Percentiles rank a stretch among this genome's conserved stretches.
Conservation (phyloP, 345 rosid species). For the Euphorbia pulcherrima region DNA sequence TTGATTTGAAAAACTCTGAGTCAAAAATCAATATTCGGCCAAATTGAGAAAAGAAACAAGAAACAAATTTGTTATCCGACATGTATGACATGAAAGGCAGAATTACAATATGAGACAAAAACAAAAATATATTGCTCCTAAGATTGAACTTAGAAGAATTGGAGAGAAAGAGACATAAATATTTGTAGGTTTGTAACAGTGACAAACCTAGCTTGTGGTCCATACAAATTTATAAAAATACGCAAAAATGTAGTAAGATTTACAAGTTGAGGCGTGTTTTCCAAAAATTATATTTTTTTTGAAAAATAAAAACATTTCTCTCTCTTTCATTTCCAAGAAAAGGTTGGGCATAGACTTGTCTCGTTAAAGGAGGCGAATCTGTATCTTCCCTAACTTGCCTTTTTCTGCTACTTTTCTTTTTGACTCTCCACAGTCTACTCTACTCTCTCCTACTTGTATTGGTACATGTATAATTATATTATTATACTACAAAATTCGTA, state of each 20-base stretch:
- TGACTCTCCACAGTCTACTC: not conserved
- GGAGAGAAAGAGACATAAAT: not conserved
- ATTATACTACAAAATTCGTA: no score
- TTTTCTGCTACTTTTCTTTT: not conserved
- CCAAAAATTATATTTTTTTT: not conserved
- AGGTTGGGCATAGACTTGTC: not conserved
- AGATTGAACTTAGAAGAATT: no score
- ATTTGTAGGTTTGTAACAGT: no score
- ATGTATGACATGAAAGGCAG: no score
- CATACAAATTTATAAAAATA: conserved; percentile 5
- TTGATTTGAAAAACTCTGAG: no score
- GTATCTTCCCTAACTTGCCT: not conserved
- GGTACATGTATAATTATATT: no score
- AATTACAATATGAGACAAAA: no score
- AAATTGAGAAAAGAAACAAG: no score
- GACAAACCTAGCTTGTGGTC: conserved; percentile 2
- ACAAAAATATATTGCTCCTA: no score
- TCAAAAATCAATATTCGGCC: no score
- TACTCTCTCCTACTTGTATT: no score
- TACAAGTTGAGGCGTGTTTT: conserved; percentile 41
- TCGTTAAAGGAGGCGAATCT: not conserved
- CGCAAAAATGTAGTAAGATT: conserved; percentile 27
- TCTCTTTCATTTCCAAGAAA: conserved; percentile 64
- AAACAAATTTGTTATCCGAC: no score
- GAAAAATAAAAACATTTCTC: conserved; percentile 6